phyloP scores from a whole-genome alignment of 495 filamentous ascomycete genomes.

The Talaromyces nanjingensis region DNA sequence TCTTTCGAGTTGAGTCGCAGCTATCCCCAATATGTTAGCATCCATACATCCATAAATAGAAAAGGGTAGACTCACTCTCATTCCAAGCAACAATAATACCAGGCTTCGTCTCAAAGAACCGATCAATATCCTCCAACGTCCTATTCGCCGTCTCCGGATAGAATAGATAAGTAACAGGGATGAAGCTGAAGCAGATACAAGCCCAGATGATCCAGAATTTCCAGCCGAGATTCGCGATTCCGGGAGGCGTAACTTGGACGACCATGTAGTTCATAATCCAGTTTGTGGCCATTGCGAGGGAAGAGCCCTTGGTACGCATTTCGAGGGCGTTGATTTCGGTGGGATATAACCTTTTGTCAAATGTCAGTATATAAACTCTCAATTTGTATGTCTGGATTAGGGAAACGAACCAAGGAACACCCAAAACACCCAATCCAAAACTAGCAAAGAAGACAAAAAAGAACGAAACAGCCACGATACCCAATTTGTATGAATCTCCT shows the following conservation, averaged over 20 bases:
- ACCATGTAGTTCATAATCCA: constrained; percentile 56
- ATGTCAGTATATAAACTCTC: neutral
- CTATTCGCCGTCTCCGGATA: constrained; percentile 62
- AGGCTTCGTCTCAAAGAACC: constrained; percentile 40
- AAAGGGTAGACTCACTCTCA: constrained; percentile 1
- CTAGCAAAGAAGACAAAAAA: constrained; percentile 9
- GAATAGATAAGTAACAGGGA: constrained; percentile 67
- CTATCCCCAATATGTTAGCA: neutral
- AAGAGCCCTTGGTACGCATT: constrained; percentile 50
- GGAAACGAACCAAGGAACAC: constrained; percentile 3
- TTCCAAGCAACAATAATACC: constrained; percentile 8
- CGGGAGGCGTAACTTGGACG: constrained; percentile 34
- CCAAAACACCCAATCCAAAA: constrained; percentile 8
- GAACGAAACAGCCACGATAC: constrained; percentile 7
- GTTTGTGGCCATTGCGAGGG: constrained; percentile 45
- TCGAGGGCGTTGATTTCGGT: constrained; percentile 55
- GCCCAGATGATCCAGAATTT: constrained; percentile 26
- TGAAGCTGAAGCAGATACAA: constrained; percentile 60
- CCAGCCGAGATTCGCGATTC: constrained; percentile 36
- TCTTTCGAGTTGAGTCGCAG: constrained; percentile 1
- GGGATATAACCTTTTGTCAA: constrained; percentile 40
- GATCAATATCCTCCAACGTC: constrained; percentile 71
- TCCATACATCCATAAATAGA: neutral
- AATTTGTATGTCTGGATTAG: neutral
- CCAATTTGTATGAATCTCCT: constrained; percentile 4